Conservation (phyloP, 2,329 filamentous ascomycete genomes). For the Coniochaeta sp. region DNA sequence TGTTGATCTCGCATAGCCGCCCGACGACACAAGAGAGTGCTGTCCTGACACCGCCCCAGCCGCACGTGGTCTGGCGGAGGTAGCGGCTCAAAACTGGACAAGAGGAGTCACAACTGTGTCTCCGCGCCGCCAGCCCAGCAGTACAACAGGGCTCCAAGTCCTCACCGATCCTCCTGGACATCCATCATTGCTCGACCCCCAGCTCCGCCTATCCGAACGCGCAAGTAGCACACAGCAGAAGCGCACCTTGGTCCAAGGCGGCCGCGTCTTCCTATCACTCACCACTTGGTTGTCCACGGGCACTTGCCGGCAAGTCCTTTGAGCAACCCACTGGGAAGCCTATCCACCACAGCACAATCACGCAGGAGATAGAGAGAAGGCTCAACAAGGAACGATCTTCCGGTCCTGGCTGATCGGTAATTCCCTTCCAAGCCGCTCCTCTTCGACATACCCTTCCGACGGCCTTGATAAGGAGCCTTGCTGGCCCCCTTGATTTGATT, state of each 20-base stretch:
- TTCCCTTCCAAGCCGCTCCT: background rate
- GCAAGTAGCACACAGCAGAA: background rate
- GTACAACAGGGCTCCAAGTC: background rate
- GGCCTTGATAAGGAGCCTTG: background rate
- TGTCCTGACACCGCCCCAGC: background rate
- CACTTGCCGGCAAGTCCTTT: slow-evolving; percentile 2
- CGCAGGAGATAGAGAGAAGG: background rate
- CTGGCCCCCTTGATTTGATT: background rate
- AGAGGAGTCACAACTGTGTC: background rate
- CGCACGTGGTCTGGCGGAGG: background rate
- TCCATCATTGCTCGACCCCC: background rate
- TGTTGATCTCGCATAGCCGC: background rate
- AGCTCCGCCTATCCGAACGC: background rate
- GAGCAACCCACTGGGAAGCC: background rate
- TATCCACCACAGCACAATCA: background rate
- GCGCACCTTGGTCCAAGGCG: background rate
- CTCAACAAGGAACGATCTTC: too few relatives aligned
- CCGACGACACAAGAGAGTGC: background rate
- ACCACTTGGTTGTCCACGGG: background rate
- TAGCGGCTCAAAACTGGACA: background rate
- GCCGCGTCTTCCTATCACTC: background rate
- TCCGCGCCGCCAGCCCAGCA: background rate
- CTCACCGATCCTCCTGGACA: background rate
- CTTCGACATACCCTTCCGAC: background rate
- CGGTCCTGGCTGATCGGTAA: background rate